Evolutionary conservation across 345 rosid genomes (phyloP).

Genomic region (Xanthoceras sorbifolium): DNA sequence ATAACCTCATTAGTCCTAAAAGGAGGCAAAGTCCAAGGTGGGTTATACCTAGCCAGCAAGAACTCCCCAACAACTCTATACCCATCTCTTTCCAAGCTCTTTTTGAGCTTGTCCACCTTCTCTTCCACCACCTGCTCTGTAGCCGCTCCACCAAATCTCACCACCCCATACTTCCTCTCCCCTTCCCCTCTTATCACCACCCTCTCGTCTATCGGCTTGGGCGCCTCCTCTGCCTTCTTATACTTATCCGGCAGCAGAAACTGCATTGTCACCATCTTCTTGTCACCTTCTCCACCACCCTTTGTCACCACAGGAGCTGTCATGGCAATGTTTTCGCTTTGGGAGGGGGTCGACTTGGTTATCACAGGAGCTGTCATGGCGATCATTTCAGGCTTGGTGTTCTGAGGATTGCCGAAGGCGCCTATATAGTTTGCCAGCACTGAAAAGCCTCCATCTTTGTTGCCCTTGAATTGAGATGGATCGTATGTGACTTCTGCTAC

Average conservation of each 20-base stretch:
- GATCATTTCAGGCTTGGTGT: conserved; percentile 70
- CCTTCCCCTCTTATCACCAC: conserved; percentile 71
- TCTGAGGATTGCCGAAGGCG: conserved; percentile 76
- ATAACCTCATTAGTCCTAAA: conserved; percentile 79
- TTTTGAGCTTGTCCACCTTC: conserved; percentile 64
- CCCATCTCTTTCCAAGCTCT: conserved; percentile 74
- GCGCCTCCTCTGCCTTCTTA: conserved; percentile 76
- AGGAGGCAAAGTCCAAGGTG: conserved; percentile 83
- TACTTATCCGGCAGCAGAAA: conserved; percentile 76
- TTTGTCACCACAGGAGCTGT: conserved; percentile 83
- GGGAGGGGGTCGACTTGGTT: conserved; percentile 36
- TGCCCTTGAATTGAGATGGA: conserved; percentile 62
- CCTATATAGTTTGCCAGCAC: conserved; percentile 84
- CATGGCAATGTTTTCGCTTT: conserved; percentile 75
- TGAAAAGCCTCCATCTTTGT: conserved; percentile 77
- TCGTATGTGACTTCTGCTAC: conserved; percentile 76
- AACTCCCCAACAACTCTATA: conserved; percentile 59
- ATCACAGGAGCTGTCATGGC: conserved; percentile 95
- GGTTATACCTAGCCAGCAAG: conserved; percentile 81
- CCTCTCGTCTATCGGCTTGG: conserved; percentile 82
- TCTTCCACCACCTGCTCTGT: conserved; percentile 61
- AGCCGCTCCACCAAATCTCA: conserved; percentile 68
- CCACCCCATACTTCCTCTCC: conserved; percentile 73
- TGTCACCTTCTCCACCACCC: conserved; percentile 31
- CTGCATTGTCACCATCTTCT: conserved; percentile 78